Evolutionary conservation across 2,329 filamentous ascomycete species (phyloP), one percentile per base, ranked within the genome.

Genomic region (Claviceps citrina): DNA sequence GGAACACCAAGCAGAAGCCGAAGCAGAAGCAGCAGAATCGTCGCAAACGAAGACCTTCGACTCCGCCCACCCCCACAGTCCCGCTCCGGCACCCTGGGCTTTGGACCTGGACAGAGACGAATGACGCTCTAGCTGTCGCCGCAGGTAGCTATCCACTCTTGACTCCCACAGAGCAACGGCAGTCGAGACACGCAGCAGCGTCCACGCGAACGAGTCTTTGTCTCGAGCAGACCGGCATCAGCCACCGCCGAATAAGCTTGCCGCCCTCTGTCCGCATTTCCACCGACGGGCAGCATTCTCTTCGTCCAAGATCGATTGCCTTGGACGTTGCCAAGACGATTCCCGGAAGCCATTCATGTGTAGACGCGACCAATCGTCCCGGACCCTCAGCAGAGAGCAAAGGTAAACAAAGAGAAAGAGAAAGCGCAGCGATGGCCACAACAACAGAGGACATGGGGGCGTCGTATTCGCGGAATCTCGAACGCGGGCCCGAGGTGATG

Each of bases 351-450:
- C n/a, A 20, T 18, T 22, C 28, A 31, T 3, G 22, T 16, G 24
- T 9, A 15, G 28, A 36, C 25, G 28, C 30, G 19, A 7, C 19
- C 4, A 13, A 19, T 12, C n/a, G 5, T 18, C 4, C 16, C 5
- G 16, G 3, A 18, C 34, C 20, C 13, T 36, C 43, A n/a, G 43
- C 40, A n/a, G 30, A 33, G 25, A 40, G 66, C 47, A 73, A 72
- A 49, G 69, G 68, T n/a, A 73, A 73, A 49, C 65, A 62, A 72
- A 49, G 69, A 67, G n/a, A 73, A 73, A 49, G 65, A 62, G 31
- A 68, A 64, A 46, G 62, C 54, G 62, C 54, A 45, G 52, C 61
- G 47, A 72, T 73, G 66, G 54, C 63, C 20, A 48, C 57, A 10
- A 57, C 60, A 10, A 57, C 60, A 12, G 58, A 62, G 1, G 55